Conservation (phyloP, 2,329 filamentous ascomycete species). For the Dactylonectria estremocensis region DNA sequence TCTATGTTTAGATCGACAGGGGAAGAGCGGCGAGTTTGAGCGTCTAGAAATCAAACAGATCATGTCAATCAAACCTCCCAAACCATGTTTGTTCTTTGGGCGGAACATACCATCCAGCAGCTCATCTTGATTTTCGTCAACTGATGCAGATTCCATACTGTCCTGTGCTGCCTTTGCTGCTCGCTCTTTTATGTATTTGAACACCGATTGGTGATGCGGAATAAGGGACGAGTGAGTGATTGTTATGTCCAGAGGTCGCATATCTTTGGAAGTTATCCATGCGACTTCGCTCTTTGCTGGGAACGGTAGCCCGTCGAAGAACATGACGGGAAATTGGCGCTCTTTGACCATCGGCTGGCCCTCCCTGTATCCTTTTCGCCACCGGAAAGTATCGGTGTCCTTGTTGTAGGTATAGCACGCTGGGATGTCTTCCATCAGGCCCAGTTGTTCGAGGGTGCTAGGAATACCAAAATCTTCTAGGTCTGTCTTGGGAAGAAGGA, state of each 20-base stretch:
- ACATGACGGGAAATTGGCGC: slow-evolving; percentile 17
- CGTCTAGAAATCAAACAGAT: not conserved
- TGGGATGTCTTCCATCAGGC: slow-evolving; percentile 17
- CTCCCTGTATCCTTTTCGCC: slow-evolving; percentile 8
- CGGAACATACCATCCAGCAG: not conserved
- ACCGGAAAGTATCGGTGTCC: not conserved
- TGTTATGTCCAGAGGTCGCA: slow-evolving; percentile 2
- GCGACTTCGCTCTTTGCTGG: not conserved
- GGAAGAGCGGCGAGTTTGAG: not conserved
- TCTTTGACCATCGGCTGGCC: not conserved
- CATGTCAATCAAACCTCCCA: not conserved
- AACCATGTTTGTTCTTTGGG: not conserved
- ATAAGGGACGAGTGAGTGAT: not conserved
- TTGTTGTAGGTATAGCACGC: slow-evolving; percentile 20
- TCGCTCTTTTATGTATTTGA: not conserved
- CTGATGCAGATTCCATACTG: not conserved
- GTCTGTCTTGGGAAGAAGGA: slow-evolving; percentile 12
- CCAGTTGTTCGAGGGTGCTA: slow-evolving; percentile 13
- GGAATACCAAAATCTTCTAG: slow-evolving; percentile 6
- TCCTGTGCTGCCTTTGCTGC: not conserved
- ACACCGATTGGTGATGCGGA: not conserved
- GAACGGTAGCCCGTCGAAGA: slow-evolving; percentile 7
- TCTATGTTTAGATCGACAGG: not conserved
- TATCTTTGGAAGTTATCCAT: slow-evolving; percentile 7
- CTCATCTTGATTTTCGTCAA: not conserved